phyloP scores from a whole-genome alignment of 208 protist species.

The Wallacemonas collosoma region DNA sequence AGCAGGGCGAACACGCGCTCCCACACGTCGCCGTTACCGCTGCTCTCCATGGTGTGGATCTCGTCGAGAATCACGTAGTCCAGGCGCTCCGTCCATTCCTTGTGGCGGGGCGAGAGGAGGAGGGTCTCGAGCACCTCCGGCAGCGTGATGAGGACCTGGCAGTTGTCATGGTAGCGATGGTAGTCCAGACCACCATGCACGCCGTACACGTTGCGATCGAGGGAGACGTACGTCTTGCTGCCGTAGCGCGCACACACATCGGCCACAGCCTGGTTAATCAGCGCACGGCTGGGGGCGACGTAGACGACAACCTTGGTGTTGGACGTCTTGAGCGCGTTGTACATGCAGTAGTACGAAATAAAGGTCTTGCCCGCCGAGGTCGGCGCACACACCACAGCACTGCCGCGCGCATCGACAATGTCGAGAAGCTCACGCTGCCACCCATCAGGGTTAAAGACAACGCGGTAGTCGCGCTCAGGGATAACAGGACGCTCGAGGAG shows the following conservation, averaged over 20 bases:
- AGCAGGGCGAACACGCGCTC: constrained; percentile 93
- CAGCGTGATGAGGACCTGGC: constrained; percentile 95
- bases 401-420: constrained; percentile 91
- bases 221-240: constrained; percentile 81
- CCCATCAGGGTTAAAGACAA: constrained; percentile 94
- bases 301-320: constrained; percentile 93
- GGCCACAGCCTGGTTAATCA: constrained; percentile 95
- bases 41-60: constrained; percentile 94
- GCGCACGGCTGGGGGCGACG: constrained; percentile 91
- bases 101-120: constrained; percentile 86
- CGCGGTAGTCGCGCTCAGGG: constrained; percentile 75
- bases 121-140: constrained; percentile 93
- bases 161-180: constrained; percentile 82
- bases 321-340: constrained; percentile 83
- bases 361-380: constrained; percentile 97
- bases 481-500: constrained; percentile 84
- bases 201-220: constrained; percentile 81
- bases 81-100: constrained; percentile 82
- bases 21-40: constrained; percentile 90
- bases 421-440: constrained; percentile 96
- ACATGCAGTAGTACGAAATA: constrained; percentile 97
- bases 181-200: constrained; percentile 87
- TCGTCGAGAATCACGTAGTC: constrained; percentile 97
- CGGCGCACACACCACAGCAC: constrained; percentile 95
- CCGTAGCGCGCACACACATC: constrained; percentile 94